Percentiles rank a stretch among this genome's conserved stretches.
phyloP scores from a whole-genome alignment of 1,284 basidiomycete species.

The Marasmius sp. region DNA sequence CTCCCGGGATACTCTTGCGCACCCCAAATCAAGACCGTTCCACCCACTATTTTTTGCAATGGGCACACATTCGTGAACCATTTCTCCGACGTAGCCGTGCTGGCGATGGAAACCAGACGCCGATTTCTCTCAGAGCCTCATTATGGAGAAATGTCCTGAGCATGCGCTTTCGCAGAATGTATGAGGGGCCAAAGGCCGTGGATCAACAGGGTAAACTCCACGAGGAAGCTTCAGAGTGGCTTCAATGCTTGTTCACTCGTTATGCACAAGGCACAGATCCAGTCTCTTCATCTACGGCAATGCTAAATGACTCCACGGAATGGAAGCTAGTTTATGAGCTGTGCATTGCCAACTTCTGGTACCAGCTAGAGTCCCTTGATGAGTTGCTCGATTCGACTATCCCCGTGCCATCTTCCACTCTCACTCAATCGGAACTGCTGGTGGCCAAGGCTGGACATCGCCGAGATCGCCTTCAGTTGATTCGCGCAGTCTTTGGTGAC shows the following conservation, averaged over 20 bases:
- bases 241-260: neutral
- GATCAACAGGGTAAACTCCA: neutral
- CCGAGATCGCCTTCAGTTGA: neutral
- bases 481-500: neutral
- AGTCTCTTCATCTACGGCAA: neutral
- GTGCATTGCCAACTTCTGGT: conserved; percentile 1
- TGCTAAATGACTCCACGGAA: neutral
- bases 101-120: neutral
- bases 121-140: neutral
- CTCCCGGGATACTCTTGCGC: neutral
- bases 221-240: neutral
- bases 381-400: neutral
- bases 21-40: neutral
- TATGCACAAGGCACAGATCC: neutral
- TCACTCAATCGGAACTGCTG: neutral
- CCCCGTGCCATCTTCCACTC: neutral
- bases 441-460: neutral
- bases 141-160: conserved; percentile 4
- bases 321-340: conserved; percentile 2
- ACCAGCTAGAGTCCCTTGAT: neutral
- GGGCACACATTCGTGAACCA: neutral
- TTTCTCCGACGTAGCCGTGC: neutral
- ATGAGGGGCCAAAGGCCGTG: neutral
- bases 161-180: neutral
- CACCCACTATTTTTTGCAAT: neutral